Evolutionary conservation across 306 rosid genomes (phyloP).

Genomic region (Betula pendula): DNA sequence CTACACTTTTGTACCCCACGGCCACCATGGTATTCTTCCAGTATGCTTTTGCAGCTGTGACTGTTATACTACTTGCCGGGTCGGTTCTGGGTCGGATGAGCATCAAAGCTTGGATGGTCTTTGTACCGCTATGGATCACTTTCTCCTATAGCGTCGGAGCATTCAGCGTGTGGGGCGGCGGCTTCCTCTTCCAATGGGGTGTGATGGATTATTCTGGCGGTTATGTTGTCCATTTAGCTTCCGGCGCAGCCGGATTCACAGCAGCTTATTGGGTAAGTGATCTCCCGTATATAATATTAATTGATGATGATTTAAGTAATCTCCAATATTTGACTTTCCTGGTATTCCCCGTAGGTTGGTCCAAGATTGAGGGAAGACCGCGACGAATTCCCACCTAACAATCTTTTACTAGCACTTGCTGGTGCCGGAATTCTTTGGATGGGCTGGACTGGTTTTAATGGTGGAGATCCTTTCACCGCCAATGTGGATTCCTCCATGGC

Average conservation of each 20-base stretch:
- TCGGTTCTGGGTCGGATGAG: constrained; percentile 45
- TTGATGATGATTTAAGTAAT: background rate
- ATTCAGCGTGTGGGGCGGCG: constrained; percentile 49
- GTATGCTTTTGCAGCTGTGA: constrained; percentile 45
- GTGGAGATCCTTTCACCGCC: constrained; percentile 45
- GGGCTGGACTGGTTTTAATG: constrained; percentile 53
- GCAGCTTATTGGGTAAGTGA: constrained; percentile 28
- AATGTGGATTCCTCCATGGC: constrained; percentile 41
- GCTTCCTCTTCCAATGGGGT: constrained; percentile 54
- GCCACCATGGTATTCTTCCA: constrained; percentile 45
- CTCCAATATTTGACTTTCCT: no score
- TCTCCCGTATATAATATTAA: background rate
- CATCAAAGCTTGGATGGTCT: constrained; percentile 49
- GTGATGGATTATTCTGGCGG: constrained; percentile 48
- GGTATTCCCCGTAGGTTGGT: constrained; percentile 34
- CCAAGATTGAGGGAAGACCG: constrained; percentile 45
- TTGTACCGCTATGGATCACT: constrained; percentile 41
- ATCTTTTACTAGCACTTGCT: constrained; percentile 37
- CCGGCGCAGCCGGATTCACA: constrained; percentile 45
- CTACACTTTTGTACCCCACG: constrained; percentile 17
- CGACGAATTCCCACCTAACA: constrained; percentile 51
- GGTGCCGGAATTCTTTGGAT: constrained; percentile 45
- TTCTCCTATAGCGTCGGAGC: constrained; percentile 45
- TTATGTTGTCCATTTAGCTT: constrained; percentile 45
- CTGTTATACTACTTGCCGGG: constrained; percentile 26